These are phyloP conservation scores for Paraconiothyrium brasiliense DNA, from an alignment of 2,329 filamentous ascomycete species.

Conservation along the genomic window DNA sequence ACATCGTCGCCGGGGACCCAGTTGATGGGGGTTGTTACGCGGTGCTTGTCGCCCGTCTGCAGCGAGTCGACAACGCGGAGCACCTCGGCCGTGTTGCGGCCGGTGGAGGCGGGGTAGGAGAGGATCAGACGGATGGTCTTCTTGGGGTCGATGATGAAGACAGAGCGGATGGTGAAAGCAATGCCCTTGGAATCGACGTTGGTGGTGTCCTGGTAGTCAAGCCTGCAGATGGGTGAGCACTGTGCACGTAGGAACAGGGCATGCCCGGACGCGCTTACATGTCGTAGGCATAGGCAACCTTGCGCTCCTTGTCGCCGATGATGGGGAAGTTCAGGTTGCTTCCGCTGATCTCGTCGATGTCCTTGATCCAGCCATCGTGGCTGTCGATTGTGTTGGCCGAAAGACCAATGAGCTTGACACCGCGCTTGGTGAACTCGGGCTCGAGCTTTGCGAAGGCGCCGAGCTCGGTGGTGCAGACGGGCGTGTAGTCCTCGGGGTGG, in stretches of 20 bases:
- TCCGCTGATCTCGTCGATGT: slow-evolving; percentile 62
- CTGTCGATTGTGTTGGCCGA: slow-evolving; percentile 61
- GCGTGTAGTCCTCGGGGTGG: slow-evolving; percentile 70
- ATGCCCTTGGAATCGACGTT: slow-evolving; percentile 66
- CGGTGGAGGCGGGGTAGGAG: slow-evolving; percentile 70
- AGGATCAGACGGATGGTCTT: slow-evolving; percentile 71
- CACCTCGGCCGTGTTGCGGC: slow-evolving; percentile 64
- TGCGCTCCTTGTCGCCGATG: slow-evolving; percentile 63
- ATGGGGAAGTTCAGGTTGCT: slow-evolving; percentile 61
- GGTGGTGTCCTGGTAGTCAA: slow-evolving; percentile 65
- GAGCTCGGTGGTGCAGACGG: slow-evolving; percentile 70
- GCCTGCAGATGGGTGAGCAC: slow-evolving; percentile 43
- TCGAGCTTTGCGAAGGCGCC: slow-evolving; percentile 71
- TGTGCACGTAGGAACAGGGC: slow-evolving; percentile 18
- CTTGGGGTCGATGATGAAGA: slow-evolving; percentile 72
- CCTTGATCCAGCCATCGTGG: slow-evolving; percentile 63
- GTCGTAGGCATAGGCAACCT: slow-evolving; percentile 62
- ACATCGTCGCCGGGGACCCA: slow-evolving; percentile 68
- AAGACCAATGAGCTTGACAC: slow-evolving; percentile 69
- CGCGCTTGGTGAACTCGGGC: slow-evolving; percentile 70
- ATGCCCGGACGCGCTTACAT: slow-evolving; percentile 51
- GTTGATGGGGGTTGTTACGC: slow-evolving; percentile 69
- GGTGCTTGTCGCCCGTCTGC: slow-evolving; percentile 68
- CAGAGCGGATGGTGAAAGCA: slow-evolving; percentile 71
- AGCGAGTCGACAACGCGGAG: slow-evolving; percentile 62